Conservation (phyloP, 169 alveolate genomes). For the Eimeria maxima region DNA sequence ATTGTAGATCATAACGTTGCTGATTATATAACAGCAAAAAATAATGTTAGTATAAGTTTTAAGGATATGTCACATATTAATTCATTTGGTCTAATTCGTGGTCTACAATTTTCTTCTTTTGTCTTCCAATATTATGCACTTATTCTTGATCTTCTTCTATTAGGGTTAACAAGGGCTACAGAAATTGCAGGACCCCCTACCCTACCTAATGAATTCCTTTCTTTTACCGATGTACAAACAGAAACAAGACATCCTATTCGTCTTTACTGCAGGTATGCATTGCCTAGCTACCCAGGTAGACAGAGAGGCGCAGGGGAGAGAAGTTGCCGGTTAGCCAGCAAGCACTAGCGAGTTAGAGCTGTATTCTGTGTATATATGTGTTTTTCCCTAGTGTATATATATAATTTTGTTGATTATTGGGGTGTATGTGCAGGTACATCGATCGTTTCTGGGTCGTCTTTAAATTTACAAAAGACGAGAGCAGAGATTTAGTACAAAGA, state of each 20-base stretch:
- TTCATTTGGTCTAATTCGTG: constrained; percentile 98
- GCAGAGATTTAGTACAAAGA: constrained; percentile 98
- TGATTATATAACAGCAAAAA: constrained; percentile 99
- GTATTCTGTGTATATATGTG: too few species aligned
- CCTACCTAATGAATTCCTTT: constrained; percentile 97
- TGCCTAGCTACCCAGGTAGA: constrained; percentile 80
- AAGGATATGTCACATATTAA: constrained; percentile 99
- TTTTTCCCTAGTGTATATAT: neutral
- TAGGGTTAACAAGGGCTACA: constrained; percentile 99
- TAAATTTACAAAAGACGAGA: constrained; percentile 97
- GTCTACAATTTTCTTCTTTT: constrained; percentile 99
- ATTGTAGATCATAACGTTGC: constrained; percentile 99
- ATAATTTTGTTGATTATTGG: neutral
- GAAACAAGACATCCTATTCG: constrained; percentile 99
- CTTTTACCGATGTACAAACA: constrained; percentile 96
- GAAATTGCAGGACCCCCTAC: constrained; percentile 99
- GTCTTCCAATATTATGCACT: constrained; percentile 95
- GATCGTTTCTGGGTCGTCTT: constrained; percentile 91
- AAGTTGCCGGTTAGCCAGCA: neutral
- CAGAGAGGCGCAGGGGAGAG: neutral
- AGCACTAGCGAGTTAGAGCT: neutral
- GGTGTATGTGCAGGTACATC: constrained; percentile 73
- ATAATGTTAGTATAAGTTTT: constrained; percentile 98
- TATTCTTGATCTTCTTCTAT: constrained; percentile 95
- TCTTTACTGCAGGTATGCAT: constrained; percentile 88